Evolutionary conservation across 208 protist species (phyloP), one percentile per base, ranked within the genome.

Genomic region (Leishmania aethiopica): DNA sequence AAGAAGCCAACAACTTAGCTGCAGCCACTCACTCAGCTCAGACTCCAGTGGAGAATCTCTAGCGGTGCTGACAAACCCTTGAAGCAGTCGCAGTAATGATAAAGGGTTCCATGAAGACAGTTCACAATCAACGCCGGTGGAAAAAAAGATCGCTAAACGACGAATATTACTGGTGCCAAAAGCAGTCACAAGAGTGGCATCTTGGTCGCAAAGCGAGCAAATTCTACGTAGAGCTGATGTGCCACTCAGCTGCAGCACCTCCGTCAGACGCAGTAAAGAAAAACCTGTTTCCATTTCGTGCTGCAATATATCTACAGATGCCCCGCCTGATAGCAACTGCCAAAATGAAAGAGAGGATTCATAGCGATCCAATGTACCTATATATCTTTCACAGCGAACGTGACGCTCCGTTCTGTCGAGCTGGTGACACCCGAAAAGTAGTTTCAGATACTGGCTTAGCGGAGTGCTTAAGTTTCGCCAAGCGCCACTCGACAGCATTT

Each of bases 1-100:
- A 47, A 86, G 78, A n/a, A 66, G 77, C 83, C 83, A 86, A 51
- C 73, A 82, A n/a, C 78, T 40, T 6, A 80, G 47, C n/a, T 83
- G 83, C 55, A 83, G 75, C 71, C 64, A 83, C 47, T 40, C 73
- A 37, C 78, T 79, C 51, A 75, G 67, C 40, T 86, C 78, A 25
- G 78, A 82, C 67, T 80, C 78, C 3, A 49, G 25, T 42, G 49
- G 74, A 2, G 78, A 60, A 0, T 72, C 77, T 35, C 53, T 59
- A 19, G 78, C 55, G 19, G 66, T 40, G 1, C 45, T 53, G 15
- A 78, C 69, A 74, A 64, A 66, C 19, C 55, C 59, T 3, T 70
- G 78, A 2, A 86, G 55, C 28, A 86, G 64, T 1, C 49, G 40
- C 32, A 77, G 35, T 69, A 77, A 83, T 25, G 72, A 60, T 15